Evolutionary conservation across 176 grass and related monocot species (phyloP), one percentile per base, ranked within the genome.

Genomic region (Aechmea fasciata): DNA sequence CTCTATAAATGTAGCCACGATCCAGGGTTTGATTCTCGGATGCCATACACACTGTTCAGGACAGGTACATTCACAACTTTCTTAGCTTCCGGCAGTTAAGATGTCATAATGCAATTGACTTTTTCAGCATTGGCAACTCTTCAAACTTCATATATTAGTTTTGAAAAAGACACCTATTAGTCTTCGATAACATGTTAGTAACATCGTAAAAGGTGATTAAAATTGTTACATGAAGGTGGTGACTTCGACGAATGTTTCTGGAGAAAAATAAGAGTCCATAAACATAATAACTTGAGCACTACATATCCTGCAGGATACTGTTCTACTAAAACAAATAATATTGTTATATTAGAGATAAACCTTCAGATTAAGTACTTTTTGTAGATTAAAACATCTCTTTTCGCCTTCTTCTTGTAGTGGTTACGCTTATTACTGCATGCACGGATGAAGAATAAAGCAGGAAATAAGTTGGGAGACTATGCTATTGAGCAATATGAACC

Each of bases 381-480:
- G 15, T 18, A 61, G 55, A 8, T 61, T 61, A 61, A 61, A 19
- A 61, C 2, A 18, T 71, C 65, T 13, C 18, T 63, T 73, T 68
- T 68, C 74, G 12, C 76, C 57, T 72, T 87, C 75, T 82, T 74
- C 73, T 73, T 84, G 89, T 59, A 99, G 94, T 99, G 94, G 94
- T 81, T 99, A 63, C 80, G 80, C 75, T 83, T 80, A 17, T 79
- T 99, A 75, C 87, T 99, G 72, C 87, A 93, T 79, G 85, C 89
- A 50, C 90, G 81, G 83, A 85, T 88, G 71, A 99, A 99, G 91
- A 90, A 78, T 79, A 99, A 93, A 78, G 87, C 73, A 67, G 82
- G 81, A 22, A 71, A 84, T 18, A 78, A 79, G 75, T 93, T 81
- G 86, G 85, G 90, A 79, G 81, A 74, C 75, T 90, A 90, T 85